Percentiles rank a stretch among this genome's conserved stretches.
Conservation (phyloP, 2,329 filamentous ascomycete genomes). For the Ploettnerulaceae sp. region DNA sequence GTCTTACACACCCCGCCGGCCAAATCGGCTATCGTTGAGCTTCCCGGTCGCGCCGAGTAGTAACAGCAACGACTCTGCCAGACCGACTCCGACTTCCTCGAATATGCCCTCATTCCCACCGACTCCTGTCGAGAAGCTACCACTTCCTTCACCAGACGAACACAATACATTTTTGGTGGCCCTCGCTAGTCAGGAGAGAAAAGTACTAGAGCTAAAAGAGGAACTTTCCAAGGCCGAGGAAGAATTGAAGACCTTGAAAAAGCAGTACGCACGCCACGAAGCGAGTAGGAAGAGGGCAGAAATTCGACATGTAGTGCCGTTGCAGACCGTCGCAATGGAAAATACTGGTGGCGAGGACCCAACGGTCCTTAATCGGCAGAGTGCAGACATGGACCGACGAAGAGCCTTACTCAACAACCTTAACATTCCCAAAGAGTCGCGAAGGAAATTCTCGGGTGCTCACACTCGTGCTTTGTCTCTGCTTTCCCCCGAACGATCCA, state of each 20-base stretch:
- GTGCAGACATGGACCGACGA: conserved; percentile 65
- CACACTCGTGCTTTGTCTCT: conserved; percentile 69
- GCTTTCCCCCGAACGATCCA: conserved; percentile 55
- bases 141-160: conserved; percentile 28
- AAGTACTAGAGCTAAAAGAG: conserved; percentile 84
- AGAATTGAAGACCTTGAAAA: conserved; percentile 73
- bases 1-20: conserved; percentile 28
- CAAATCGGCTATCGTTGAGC: conserved; percentile 32
- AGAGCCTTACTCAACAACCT: conserved; percentile 57
- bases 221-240: conserved; percentile 79
- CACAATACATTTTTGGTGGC: conserved; percentile 65
- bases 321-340: conserved; percentile 35
- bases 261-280: conserved; percentile 76
- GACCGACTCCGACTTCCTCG: conserved; percentile 31
- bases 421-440: conserved; percentile 40
- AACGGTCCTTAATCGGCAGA: conserved; percentile 30
- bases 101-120: conserved; percentile 26
- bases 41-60: conserved; percentile 32
- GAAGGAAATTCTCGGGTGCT: conserved; percentile 59
- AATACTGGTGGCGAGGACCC: conserved; percentile 24
- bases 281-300: conserved; percentile 69
- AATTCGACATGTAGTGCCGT: conserved; percentile 52
- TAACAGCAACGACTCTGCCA: conserved; percentile 24
- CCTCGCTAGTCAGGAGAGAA: conserved; percentile 86
- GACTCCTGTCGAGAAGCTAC: conserved; percentile 23